Base-by-base conservation (phyloP, 495 filamentous ascomycete species). In the Penicillium arizonense region DNA sequence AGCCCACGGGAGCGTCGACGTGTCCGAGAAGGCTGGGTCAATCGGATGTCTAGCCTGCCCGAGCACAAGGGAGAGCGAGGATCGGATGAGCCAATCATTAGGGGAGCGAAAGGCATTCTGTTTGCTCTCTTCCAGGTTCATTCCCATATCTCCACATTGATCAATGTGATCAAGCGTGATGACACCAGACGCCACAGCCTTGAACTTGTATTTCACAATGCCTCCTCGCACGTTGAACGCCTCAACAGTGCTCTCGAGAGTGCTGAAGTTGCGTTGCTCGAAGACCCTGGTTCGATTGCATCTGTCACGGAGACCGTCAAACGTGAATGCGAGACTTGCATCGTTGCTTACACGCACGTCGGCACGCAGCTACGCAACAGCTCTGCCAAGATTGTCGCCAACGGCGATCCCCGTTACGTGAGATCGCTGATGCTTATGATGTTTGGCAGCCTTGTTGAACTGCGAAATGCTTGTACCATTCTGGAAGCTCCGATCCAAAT, bases 41-140 rank as follows among this genome's bases (percentile, higher is more conserved):
- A 89, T 36, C 80, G 89, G 26, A 80, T 96, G 42, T 93, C 89
- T 7, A 90, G 91, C 54, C 75, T 96, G 9, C 92, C 91, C 4
- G 91, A 93, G 66, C 80, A 89, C 52, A 89, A 88, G 56, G 79
- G 85, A 32, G 80, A 88, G 54, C 78, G 73, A 21, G 67, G 72
- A 38, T 72, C 76, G 0, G 78, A 75, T 13, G 82, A 87, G 58
- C 82, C 86, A 2, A 78, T 93, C 2, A 76, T 92, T 28, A 87
- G 92, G 65, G 84, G 85, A 33, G 90, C 89, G 5, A 92, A 90
- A 62, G 87, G 89, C n/a, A 86, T 97, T 18, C 76, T 96, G 3
- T 96, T 92, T 62, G 85, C 91, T 20, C 78, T 96, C 36, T 86
- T 87, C 53, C 89, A 92, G 59, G 78, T 94, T 28, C 87, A 93